Base-by-base conservation (phyloP, 352 stramenopile species). In the Detonula confervacea region DNA sequence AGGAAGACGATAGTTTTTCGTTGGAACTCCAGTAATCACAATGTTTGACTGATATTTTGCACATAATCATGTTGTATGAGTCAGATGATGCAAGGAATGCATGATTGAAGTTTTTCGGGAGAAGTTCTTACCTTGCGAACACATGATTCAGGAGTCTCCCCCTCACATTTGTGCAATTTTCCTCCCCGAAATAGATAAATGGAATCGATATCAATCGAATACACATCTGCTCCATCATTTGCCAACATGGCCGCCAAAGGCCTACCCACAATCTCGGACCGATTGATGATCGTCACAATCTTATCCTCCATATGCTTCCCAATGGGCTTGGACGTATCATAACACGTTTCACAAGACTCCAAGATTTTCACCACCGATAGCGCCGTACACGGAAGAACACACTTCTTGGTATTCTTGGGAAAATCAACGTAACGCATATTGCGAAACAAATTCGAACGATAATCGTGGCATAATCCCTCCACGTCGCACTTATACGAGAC, bases 401-500 rank as follows among this genome's bases (percentile, higher is more conserved):
- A 98, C 90, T 98, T 98, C 78, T 98, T 93, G 54, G 91, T 95
- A 80, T 92, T 91, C 30, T n/a, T 67, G 1, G 84, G 87, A 70
- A 87, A 95, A 84, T 98, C 95, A 55, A 98, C 88, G 70, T 95
- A 98, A 73, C 97, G 95, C 65, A 98, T 96, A 88, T 99, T 99
- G 61, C 96, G 93, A 90, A 98, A 99, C 25, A 99, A 76, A 77
- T 98, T 98, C 61, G 94, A 95, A 25, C 97, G 94, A 90, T 99
- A 98, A 52, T 95, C 96, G 83, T 98, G 96, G 87, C 96, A 98
- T 18, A 99, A 85, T 18, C 97, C 95, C 85, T 99, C 96, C 16
- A 99, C 96, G 81, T 99, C 97, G 87, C 98, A 98, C 86, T 98
- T 97, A 72, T 97, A 94, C 44, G 94, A 97, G 55, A 98, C 96